phyloP scores from a whole-genome alignment of 2,329 filamentous ascomycete genomes.

The Nemania sp. region DNA sequence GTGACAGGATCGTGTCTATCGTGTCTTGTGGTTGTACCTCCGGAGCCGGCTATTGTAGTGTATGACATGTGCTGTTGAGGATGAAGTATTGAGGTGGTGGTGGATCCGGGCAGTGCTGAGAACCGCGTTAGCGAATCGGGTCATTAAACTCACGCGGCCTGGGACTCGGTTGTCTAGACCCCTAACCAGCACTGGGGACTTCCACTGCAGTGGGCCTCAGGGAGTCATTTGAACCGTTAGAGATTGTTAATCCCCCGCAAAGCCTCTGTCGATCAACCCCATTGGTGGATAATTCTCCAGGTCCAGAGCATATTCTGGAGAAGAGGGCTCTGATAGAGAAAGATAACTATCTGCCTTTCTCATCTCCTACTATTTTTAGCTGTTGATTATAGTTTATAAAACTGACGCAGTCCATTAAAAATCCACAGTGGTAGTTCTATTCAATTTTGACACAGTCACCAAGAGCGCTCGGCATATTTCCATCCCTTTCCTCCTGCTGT shows the following conservation, averaged over 20 bases:
- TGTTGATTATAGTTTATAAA: no score
- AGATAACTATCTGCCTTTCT: no score
- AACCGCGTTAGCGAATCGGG: background rate
- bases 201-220: background rate
- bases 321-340: background rate
- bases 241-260: constrained; percentile 16
- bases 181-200: background rate
- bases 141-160: background rate
- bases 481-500: no score
- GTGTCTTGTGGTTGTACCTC: no score
- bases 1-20: no score
- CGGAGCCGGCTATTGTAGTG: background rate
- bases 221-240: constrained; percentile 23
- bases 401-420: no score
- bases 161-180: background rate
- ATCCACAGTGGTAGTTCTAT: no score
- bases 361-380: no score
- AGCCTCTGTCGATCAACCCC: constrained; percentile 9
- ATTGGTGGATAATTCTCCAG: constrained; percentile 27
- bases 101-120: background rate
- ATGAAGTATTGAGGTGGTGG: background rate
- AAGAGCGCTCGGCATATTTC: no score
- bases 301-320: constrained; percentile 17
- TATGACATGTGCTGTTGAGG: background rate
- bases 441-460: background rate